Conservation (phyloP, 371 early-diverging fungal species). For the Mortierella sp. region DNA sequence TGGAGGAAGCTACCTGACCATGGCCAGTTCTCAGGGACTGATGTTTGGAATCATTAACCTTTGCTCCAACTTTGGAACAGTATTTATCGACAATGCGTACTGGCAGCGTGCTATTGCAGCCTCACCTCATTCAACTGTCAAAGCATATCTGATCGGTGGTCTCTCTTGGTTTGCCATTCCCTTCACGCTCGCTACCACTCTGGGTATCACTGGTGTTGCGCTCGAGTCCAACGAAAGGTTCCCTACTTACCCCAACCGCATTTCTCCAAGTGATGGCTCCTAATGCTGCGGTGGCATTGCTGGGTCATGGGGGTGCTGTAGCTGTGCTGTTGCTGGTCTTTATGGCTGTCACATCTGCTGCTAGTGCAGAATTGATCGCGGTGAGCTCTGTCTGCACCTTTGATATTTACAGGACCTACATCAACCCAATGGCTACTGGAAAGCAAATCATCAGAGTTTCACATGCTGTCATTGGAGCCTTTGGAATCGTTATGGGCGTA, state of each 20-base stretch:
- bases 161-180: conserved; percentile 82
- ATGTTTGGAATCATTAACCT: conserved; percentile 81
- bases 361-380: conserved; percentile 79
- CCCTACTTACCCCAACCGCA: conserved; percentile 61
- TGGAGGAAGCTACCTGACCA: conserved; percentile 75
- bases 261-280: conserved; percentile 61
- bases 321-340: conserved; percentile 75
- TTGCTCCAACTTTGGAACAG: conserved; percentile 82
- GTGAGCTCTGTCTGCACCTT: conserved; percentile 78
- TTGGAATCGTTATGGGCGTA: conserved; percentile 77
- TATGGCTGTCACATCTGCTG: conserved; percentile 78
- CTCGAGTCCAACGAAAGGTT: conserved; percentile 64
- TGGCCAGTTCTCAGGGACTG: conserved; percentile 72
- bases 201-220: conserved; percentile 76
- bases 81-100: conserved; percentile 80
- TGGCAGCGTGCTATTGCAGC: conserved; percentile 82
- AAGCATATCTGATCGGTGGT: conserved; percentile 77
- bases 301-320: conserved; percentile 72
- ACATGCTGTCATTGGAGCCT: conserved; percentile 66
- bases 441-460: conserved; percentile 70
- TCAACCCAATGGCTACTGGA: conserved; percentile 71
- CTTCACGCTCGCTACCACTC: conserved; percentile 76
- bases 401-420: conserved; percentile 77
- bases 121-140: conserved; percentile 74
- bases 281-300: conserved; percentile 70